These are phyloP conservation scores for Neltuma alba DNA, from an alignment of 306 rosid species.

Conservation along the genomic window DNA sequence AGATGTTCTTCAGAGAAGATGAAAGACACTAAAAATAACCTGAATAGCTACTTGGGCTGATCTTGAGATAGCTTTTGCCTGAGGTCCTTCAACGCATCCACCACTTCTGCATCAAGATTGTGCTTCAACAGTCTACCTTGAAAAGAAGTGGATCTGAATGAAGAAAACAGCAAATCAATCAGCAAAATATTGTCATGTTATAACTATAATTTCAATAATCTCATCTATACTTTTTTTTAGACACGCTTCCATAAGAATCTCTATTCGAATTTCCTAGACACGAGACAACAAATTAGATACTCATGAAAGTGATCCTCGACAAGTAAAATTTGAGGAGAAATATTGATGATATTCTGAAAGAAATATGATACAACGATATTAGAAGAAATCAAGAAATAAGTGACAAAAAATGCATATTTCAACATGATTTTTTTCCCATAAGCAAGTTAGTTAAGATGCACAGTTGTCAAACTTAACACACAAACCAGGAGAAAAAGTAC, in stretches of 20 bases:
- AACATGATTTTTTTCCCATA: neutral
- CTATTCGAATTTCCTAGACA: neutral
- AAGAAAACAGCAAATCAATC: slow-evolving; percentile 25
- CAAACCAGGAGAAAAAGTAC: neutral
- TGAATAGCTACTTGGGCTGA: slow-evolving; percentile 50
- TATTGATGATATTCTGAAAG: neutral
- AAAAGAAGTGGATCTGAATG: slow-evolving; percentile 72
- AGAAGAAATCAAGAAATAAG: neutral
- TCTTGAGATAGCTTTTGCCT: slow-evolving; percentile 64
- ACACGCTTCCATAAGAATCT: neutral
- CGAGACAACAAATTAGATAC: neutral
- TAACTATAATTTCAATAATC: neutral
- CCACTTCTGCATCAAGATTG: slow-evolving; percentile 87
- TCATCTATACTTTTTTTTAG: neutral
- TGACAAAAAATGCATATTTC: neutral
- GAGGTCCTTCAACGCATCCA: slow-evolving; percentile 80
- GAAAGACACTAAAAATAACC: slow-evolving; percentile 5
- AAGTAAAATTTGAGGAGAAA: neutral
- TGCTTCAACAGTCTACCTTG: slow-evolving; percentile 85
- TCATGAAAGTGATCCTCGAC: neutral
- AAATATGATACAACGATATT: neutral
- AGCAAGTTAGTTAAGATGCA: slow-evolving; percentile 12
- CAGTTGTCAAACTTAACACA: neutral
- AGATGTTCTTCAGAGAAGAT: neutral
- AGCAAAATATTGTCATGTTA: slow-evolving; percentile 14